Conservation (phyloP, 257 asterid genomes). For the Solanum sejunctum region DNA sequence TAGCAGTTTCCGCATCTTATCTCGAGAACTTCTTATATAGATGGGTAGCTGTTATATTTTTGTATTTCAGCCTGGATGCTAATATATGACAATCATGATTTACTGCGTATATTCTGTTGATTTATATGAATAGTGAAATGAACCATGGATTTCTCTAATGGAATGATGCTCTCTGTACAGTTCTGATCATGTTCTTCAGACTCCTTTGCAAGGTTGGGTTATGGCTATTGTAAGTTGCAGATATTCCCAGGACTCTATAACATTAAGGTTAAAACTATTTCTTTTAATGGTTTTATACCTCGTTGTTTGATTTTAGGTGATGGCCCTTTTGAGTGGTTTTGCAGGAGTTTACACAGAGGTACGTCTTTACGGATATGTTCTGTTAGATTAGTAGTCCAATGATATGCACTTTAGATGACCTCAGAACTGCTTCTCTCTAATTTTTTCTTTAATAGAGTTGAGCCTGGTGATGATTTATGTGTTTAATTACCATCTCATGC, state of each 20-base stretch:
- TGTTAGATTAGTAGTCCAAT: not conserved
- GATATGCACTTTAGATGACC: not conserved
- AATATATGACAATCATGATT: not conserved
- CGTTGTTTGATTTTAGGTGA: conserved; percentile 41
- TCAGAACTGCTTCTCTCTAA: not conserved
- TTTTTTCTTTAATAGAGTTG: not conserved
- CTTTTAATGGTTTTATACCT: not conserved
- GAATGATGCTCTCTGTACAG: conserved; percentile 35
- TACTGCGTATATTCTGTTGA: not conserved
- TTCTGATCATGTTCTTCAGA: conserved; percentile 85
- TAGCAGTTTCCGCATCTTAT: conserved; percentile 1
- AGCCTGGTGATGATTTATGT: not conserved
- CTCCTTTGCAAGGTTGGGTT: conserved; percentile 93
- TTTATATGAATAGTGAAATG: not conserved
- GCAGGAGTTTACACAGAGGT: conserved; percentile 99
- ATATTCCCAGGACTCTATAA: conserved; percentile 6
- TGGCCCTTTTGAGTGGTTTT: conserved; percentile 99
- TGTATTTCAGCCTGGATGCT: not conserved
- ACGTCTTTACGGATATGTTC: conserved; percentile 6
- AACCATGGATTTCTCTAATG: not conserved
- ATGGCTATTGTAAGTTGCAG: conserved; percentile 93
- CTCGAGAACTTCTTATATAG: not conserved
- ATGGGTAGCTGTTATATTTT: not conserved
- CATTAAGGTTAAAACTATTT: not conserved
- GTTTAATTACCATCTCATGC: not conserved